Conservation (phyloP, 2,329 filamentous ascomycete species). For the Scedosporium dehoogii region DNA sequence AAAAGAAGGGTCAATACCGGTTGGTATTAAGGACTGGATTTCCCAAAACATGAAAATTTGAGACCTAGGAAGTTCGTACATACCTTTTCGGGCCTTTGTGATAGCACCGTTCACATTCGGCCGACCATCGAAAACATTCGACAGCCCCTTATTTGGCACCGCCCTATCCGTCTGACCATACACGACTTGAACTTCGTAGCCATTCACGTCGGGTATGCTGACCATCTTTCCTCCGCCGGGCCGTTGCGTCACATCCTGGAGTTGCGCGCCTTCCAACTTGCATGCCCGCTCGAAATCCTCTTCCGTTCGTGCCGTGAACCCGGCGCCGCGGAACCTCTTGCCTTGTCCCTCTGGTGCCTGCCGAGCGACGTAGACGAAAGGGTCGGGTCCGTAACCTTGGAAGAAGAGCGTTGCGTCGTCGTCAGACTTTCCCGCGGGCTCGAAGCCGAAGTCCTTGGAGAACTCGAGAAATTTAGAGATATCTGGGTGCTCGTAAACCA, state of each 20-base stretch:
- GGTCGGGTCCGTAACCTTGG: constrained; percentile 39
- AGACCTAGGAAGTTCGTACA: constrained; percentile 21
- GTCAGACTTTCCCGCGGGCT: constrained; percentile 6
- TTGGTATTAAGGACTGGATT: constrained; percentile 20
- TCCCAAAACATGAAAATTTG: constrained; percentile 13
- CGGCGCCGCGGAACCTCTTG: background rate
- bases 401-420: constrained; percentile 29
- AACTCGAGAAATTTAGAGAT: constrained; percentile 16
- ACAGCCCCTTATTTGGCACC: background rate
- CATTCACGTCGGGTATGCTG: background rate
- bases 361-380: constrained; percentile 35
- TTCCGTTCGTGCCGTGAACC: background rate
- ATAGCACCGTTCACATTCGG: background rate
- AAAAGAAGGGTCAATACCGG: background rate
- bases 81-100: constrained; percentile 10
- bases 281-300: background rate
- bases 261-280: background rate
- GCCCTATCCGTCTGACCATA: background rate
- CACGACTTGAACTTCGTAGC: background rate
- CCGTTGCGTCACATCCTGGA: background rate
- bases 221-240: background rate
- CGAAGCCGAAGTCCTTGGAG: constrained; percentile 18
- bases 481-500: constrained; percentile 16
- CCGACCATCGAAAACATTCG: background rate
- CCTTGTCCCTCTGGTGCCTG: constrained; percentile 13